Evolutionary conservation across 805 yeast genomes (phyloP).

Genomic region (Kurtzmaniella fragi): DNA sequence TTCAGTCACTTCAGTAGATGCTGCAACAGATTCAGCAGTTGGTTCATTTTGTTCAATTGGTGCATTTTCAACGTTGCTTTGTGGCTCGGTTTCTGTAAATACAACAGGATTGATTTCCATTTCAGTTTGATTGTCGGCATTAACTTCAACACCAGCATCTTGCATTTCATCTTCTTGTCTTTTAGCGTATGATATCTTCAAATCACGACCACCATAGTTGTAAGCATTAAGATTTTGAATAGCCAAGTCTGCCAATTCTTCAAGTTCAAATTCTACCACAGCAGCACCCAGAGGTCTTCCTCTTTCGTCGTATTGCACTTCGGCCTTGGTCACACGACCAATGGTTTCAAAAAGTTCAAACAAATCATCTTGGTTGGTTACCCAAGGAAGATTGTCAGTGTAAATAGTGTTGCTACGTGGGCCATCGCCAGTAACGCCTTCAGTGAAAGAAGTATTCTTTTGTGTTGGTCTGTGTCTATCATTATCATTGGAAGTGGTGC

Average conservation of each 20-base stretch:
- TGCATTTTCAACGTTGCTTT: not conserved
- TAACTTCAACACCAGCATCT: too few relatives aligned
- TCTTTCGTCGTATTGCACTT: conserved; percentile 51
- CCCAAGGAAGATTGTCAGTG: conserved; percentile 80
- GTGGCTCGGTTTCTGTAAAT: not conserved
- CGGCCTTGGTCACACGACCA: conserved; percentile 72
- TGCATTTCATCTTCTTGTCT: conserved; percentile 5
- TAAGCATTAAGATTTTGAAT: conserved; percentile 72
- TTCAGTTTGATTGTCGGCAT: conserved; percentile 1
- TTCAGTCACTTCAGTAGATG: not conserved
- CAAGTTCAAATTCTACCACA: conserved; percentile 69
- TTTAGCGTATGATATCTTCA: conserved; percentile 64
- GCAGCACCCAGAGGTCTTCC: conserved; percentile 81
- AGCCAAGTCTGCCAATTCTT: conserved; percentile 68
- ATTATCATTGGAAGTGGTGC: not conserved
- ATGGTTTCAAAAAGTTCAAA: conserved; percentile 81
- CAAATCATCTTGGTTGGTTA: conserved; percentile 82
- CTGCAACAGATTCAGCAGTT: not conserved
- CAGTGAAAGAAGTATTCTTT: conserved; percentile 55
- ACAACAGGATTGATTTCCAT: not conserved
- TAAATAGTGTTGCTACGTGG: conserved; percentile 46
- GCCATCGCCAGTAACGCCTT: conserved; percentile 59
- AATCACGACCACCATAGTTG: conserved; percentile 76
- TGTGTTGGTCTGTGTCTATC: conserved; percentile 4
- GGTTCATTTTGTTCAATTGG: not conserved